Evolutionary conservation across 768 basidiomycete genomes (phyloP).

Genomic region (Rickenella mellea): DNA sequence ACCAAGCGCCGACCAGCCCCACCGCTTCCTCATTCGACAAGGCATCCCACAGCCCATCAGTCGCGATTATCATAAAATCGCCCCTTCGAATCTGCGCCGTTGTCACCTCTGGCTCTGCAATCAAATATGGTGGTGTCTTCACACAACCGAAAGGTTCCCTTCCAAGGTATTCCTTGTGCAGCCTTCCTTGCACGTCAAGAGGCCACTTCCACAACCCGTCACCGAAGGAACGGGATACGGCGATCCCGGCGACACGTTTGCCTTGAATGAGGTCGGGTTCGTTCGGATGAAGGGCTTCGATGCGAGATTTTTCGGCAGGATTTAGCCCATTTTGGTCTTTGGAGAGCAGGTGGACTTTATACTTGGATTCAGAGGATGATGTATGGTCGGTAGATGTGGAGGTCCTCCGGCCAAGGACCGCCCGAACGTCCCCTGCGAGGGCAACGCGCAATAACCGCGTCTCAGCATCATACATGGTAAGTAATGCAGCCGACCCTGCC

Average conservation of each 20-base stretch:
- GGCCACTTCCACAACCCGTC: constrained; percentile 35
- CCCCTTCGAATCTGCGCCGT: constrained; percentile 30
- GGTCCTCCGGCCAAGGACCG: constrained; percentile 37
- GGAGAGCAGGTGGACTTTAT: constrained; percentile 30
- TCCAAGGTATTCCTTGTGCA: constrained; percentile 27
- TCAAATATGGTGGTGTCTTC: constrained; percentile 41
- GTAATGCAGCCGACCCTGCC: constrained; percentile 33
- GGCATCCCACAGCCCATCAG: constrained; percentile 44
- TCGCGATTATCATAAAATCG: constrained; percentile 45
- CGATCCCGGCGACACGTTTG: constrained; percentile 30
- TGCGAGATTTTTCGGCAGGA: constrained; percentile 21
- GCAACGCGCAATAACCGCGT: constrained; percentile 30
- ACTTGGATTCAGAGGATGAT: too few relatives aligned
- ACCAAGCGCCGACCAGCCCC: constrained; percentile 41
- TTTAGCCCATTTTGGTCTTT: constrained; percentile 28
- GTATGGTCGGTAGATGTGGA: too few relatives aligned
- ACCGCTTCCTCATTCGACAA: constrained; percentile 47
- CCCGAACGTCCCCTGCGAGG: constrained; percentile 38
- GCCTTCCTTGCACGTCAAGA: constrained; percentile 24
- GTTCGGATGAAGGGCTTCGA: constrained; percentile 21
- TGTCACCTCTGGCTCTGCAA: constrained; percentile 43
- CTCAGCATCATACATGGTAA: constrained; percentile 34
- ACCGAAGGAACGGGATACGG: constrained; percentile 32
- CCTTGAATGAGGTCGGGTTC: constrained; percentile 22
- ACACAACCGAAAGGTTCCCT: constrained; percentile 19